Base-by-base conservation (phyloP, 768 basidiomycete species). In the Pulveroboletus sp. region DNA sequence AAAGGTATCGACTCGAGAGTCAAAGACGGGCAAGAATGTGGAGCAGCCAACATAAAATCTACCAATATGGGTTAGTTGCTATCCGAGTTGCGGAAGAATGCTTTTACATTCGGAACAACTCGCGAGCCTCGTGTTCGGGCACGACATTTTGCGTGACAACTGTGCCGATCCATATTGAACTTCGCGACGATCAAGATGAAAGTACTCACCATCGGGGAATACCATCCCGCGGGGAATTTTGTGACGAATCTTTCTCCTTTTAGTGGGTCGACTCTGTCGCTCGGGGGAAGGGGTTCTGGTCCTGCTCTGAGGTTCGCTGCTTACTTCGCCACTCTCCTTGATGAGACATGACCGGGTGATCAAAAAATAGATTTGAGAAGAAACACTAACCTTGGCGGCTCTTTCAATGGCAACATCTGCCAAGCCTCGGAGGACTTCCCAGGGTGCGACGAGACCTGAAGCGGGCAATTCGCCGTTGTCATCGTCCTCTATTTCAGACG, bases 11-110 rank as follows among this genome's bases (percentile, higher is more conserved):
- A 78, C 72, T 36, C 71, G 77, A 5, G 75, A 77, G 67, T 97
- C 92, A 60, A 94, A 94, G 6, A 95, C 84, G 37, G 94, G 90
- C 33, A 93, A 69, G 65, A 92, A 93, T 16, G 87, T 90, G 20
- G 90, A 92, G 63, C 93, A 95, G n/a, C 94, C 94, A 39, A 83
- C 79, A 66, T 89, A 97, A 67, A 90, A 95, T 65, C 93, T 95
- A 53, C 21, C 12, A 42, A 51, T 43, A 37, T 1, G 9, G 3
- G 25, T 56, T 20, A 58, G 52, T 51, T 37, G 40, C 52, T 36
- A 54, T 51, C 36, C 50, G 57, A 29, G 27, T 24, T 19, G 29
- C 37, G 19, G 40, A 40, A 31, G 29, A 12, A 42, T 4, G 33
- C 21, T 20, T 10, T 50, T 54, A 94, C 91, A 94, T 87, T 62